phyloP scores from a whole-genome alignment of 2,329 filamentous ascomycete species.

The Rutstroemia sp. region DNA sequence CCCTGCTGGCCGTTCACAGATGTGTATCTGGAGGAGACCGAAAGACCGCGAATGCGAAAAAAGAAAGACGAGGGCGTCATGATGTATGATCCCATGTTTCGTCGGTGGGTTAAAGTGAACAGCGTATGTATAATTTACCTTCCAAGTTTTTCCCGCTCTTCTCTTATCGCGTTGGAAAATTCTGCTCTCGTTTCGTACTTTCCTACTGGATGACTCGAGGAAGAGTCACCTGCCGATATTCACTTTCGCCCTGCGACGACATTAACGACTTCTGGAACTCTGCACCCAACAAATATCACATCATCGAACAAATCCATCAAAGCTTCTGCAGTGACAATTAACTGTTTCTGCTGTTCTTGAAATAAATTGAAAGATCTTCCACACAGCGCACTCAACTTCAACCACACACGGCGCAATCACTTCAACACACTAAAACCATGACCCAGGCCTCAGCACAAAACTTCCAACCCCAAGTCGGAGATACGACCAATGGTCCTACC shows the following conservation, averaged over 20 bases:
- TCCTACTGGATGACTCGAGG: too few relatives aligned
- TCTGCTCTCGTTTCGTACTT: too few relatives aligned
- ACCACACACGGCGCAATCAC: background rate
- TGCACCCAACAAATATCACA: too few relatives aligned
- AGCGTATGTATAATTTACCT: conserved; percentile 7
- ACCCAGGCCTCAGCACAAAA: conserved; percentile 38
- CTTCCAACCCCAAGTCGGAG: conserved; percentile 52
- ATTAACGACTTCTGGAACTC: too few relatives aligned
- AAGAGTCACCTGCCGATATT: too few relatives aligned
- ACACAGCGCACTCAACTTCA: too few relatives aligned
- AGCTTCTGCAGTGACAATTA: too few relatives aligned
- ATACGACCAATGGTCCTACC: conserved; percentile 49
- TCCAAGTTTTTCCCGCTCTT: background rate
- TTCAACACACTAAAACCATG: conserved; percentile 30
- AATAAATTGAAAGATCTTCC: background rate
- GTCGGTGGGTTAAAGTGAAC: conserved; percentile 13
- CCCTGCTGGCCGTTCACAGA: conserved; percentile 21
- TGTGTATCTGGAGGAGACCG: conserved; percentile 20
- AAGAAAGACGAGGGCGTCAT: conserved; percentile 4
- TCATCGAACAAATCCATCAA: background rate
- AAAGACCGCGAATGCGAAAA: conserved; percentile 13
- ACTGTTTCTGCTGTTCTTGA: too few relatives aligned
- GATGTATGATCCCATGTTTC: conserved; percentile 17
- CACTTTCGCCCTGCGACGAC: too few relatives aligned
- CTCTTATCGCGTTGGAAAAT: background rate